Base-by-base conservation (phyloP, 495 filamentous ascomycete genomes). In the Rostrohypoxylon terebratum region DNA sequence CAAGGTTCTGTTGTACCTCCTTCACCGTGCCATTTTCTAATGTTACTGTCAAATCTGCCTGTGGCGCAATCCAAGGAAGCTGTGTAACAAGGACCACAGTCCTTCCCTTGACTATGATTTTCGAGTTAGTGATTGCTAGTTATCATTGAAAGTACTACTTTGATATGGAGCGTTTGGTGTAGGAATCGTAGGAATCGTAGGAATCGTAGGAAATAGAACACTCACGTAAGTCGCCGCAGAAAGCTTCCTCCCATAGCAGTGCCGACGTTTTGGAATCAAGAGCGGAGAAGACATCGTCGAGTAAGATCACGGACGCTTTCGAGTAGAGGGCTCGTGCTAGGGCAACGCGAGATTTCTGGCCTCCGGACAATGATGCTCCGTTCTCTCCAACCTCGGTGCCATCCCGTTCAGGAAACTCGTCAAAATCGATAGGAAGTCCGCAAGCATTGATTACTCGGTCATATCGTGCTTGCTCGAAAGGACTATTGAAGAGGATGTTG, bases 211-310 rank as follows among this genome's bases (percentile, higher is more conserved):
- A 13, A 75, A 66, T 5, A 72, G 71, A 21, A 31, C 62, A 74
- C 71, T 67, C 7, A 74, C 84, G 79, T 21, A 87, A 69, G 45
- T 86, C 83, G 45, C 85, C 83, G 68, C 84, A 87, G 63, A 87
- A 84, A 23, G 83, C 86, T 59, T 84, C 78, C 63, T 85, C 75
- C 77, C 86, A 83, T 23, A 87, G 70, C 18, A 79, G 67, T 23
- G 81, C 83, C n/a, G 83, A 79, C 8, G 85, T 86, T 65, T 83
- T 84, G 6, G 84, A 79, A 66, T 87, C 85, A 5, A 87, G 75
- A 3, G 91, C 91, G 0, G 90, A 91, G 31, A 93, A 81, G 10
- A 91, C 90, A 72, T 93, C 91, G 69, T 93, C 91, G 9, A 93
- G 83, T 9, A 92, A 76, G 11, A 93, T 79, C 6, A 91, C 81